These are phyloP conservation scores for Colletotrichum coccodes DNA, from an alignment of 2,329 filamentous ascomycete genomes.

Conservation along the genomic window DNA sequence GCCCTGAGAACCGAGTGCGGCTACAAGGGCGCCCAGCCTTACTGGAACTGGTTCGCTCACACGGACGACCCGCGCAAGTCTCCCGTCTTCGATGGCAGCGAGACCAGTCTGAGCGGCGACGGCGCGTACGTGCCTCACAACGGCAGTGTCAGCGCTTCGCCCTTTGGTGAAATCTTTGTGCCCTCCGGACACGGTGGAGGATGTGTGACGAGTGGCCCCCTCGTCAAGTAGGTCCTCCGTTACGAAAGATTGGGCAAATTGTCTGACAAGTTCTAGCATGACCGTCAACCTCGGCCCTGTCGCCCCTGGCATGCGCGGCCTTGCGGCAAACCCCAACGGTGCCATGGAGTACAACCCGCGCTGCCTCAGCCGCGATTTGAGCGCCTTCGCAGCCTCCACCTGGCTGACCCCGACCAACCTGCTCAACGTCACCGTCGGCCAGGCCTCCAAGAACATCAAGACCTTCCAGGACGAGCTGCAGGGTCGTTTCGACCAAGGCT, in stretches of 20 bases:
- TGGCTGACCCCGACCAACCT: constrained; percentile 37
- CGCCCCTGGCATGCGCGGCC: constrained; percentile 31
- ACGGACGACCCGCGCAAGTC: constrained; percentile 41
- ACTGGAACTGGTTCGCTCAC: constrained; percentile 49
- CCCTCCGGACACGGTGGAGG: constrained; percentile 48
- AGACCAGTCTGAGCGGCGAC: constrained; percentile 49
- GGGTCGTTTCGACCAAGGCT: constrained; percentile 40
- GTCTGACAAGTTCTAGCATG: constrained; percentile 24
- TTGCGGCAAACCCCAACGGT: constrained; percentile 1
- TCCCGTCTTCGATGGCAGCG: constrained; percentile 52
- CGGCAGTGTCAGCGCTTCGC: constrained; percentile 32
- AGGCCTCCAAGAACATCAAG: constrained; percentile 30
- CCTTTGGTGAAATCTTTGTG: constrained; percentile 39
- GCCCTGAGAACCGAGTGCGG: constrained; percentile 32
- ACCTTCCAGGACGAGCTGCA: constrained; percentile 43
- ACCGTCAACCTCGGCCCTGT: constrained; percentile 43
- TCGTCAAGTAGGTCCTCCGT: constrained; percentile 32
- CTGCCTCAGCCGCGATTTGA: constrained; percentile 45
- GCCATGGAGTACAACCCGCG: constrained; percentile 40
- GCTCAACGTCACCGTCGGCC: constrained; percentile 37
- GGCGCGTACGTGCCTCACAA: constrained; percentile 44
- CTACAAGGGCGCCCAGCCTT: constrained; percentile 36
- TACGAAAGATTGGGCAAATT: accelerated
- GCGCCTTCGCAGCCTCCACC: constrained; percentile 28
- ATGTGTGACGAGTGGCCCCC: constrained; percentile 44